Percentiles rank a stretch among this genome's conserved stretches.
These are phyloP conservation scores for Elymus sibiricus DNA, from an alignment of 176 grass and related monocot genomes.

Conservation along the genomic window DNA sequence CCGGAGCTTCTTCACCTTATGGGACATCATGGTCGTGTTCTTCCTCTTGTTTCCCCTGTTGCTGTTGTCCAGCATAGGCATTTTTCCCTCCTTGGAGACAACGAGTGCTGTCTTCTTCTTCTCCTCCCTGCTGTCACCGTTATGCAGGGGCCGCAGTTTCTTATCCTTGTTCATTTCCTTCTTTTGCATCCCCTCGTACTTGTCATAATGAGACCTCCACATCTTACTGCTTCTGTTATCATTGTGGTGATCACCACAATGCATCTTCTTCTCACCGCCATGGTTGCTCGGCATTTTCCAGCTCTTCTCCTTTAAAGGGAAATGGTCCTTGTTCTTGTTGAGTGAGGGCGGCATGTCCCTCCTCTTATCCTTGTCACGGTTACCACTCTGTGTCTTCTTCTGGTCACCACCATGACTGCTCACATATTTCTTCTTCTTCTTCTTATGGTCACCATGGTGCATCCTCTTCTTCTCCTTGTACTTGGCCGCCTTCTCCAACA, in stretches of 20 bases:
- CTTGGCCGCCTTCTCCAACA: background rate
- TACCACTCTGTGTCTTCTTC: background rate
- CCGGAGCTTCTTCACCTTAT: background rate
- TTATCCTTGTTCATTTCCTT: background rate
- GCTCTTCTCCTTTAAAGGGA: slow-evolving; percentile 4
- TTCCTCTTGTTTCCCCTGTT: slow-evolving; percentile 20
- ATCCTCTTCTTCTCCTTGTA: background rate
- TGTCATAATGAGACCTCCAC: background rate
- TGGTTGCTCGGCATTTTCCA: background rate
- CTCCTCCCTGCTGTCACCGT: background rate
- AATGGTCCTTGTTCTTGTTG: background rate
- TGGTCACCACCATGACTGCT: background rate
- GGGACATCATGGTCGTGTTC: background rate
- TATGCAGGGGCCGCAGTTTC: background rate
- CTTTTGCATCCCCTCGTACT: background rate
- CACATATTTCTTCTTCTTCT: background rate
- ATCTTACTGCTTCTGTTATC: background rate
- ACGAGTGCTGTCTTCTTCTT: background rate
- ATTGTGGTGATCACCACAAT: background rate
- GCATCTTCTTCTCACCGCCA: background rate
- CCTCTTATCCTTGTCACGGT: background rate
- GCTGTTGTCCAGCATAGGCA: background rate
- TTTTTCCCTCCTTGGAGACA: slow-evolving; percentile 15
- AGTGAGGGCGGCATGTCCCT: background rate
- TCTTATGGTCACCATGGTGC: background rate